Base-by-base conservation (phyloP, 208 protist species). In the Wallacemonas rigidus region DNA sequence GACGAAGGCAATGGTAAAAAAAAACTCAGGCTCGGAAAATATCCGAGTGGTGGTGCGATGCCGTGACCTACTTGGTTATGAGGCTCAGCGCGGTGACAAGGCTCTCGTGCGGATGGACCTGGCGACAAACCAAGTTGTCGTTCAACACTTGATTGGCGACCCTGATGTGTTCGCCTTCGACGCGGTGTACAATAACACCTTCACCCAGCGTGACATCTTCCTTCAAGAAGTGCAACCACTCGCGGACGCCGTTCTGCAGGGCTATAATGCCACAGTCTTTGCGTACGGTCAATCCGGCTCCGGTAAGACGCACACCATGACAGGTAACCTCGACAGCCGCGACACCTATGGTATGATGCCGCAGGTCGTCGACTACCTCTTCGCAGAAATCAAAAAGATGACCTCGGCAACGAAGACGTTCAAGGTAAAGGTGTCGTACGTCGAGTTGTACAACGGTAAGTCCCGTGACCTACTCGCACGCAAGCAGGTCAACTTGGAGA, bases 241-340 rank as follows among this genome's bases (percentile, higher is more conserved):
- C 17, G 89, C 87, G 11, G 90, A 97, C 57, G 85, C 89, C 2
- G 93, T 96, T 55, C 73, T 97, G 70, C 89, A 96, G 67, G 93
- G 93, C 47, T 97, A 96, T 81, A 97, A 97, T 73, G 93, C 91
- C 50, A 97, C 93, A 1, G 91, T 97, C 11, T 97, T 97, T 73
- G 91, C 93, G 55, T 97, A 97, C 67, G 93, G 93, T 48, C 93
- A 97, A 85, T 96, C 93, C 39, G 93, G 93, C 62, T 94, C 89
- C 17, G 93, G 93, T 78, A 97, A 97, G 86, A 97, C 93, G 48
- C 83, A 92, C 77, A 97, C 93, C 38, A 97, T 97, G 91, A 96
- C 91, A 2, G 93, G 93, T 80, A 91, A 92, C 45, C 81, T 95
- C 41, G 85, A 60, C 65, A 81, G 88, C 54, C 61, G 76, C 9